A percentile compares a stretch with the other conserved stretches of the same genome.
phyloP scores from a whole-genome alignment of 2,329 filamentous ascomycete species.

The Paracorniculantispora psalliotae region DNA sequence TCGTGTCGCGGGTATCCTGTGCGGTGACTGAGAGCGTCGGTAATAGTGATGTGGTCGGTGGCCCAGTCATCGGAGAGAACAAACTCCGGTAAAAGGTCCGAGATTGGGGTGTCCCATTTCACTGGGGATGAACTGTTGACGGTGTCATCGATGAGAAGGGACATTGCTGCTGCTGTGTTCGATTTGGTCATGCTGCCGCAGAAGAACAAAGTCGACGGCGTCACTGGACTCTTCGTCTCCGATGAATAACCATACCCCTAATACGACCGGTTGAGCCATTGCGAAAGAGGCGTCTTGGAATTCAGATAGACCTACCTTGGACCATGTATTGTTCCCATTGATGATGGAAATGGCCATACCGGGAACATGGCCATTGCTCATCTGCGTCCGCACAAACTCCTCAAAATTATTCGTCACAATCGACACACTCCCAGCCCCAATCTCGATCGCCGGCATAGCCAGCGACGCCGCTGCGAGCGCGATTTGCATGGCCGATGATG shows the following conservation, averaged over 20 bases:
- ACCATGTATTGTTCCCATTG: constrained; percentile 31
- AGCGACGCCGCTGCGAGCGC: background rate
- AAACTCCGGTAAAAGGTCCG: constrained; percentile 39
- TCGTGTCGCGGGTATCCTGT: constrained; percentile 42
- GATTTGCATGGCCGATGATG: background rate
- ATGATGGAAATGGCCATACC: constrained; percentile 38
- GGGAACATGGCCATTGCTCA: constrained; percentile 35
- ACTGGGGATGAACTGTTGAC: constrained; percentile 33
- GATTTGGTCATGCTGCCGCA: constrained; percentile 51
- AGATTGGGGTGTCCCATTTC: constrained; percentile 41
- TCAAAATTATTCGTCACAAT: constrained; percentile 17
- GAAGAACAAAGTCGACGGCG: constrained; percentile 45
- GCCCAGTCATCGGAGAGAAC: constrained; percentile 37
- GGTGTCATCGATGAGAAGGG: constrained; percentile 41
- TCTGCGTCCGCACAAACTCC: constrained; percentile 23
- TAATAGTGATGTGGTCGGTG: constrained; percentile 42
- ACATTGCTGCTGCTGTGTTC: constrained; percentile 43
- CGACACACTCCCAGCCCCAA: background rate
- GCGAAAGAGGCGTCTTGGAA: background rate
- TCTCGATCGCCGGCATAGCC: background rate
- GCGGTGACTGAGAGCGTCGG: constrained; percentile 46
- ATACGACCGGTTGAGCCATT: constrained; percentile 4
- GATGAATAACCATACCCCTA: constrained; percentile 38
- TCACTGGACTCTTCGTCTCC: constrained; percentile 32
- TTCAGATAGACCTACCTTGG: constrained; percentile 23